Base-by-base conservation (phyloP, 2,329 filamentous ascomycete genomes). In the Sclerotinia subarctica region DNA sequence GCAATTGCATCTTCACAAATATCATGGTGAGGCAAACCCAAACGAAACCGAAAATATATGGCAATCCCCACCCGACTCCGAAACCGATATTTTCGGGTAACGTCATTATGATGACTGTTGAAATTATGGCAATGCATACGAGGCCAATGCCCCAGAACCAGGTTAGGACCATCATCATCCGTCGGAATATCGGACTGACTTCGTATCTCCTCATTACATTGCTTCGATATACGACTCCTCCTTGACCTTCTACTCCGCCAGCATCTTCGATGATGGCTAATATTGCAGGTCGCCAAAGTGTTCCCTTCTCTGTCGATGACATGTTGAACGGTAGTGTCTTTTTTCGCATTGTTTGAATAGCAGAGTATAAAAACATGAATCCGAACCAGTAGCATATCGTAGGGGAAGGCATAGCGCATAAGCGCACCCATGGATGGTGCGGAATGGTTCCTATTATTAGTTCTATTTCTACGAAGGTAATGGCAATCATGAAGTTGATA, bases 81-180 rank as follows among this genome's bases (percentile, higher is more conserved):
- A 76, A 75, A 21, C 69, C 74, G 57, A 71, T 69, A 53, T 75
- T 68, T 26, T 69, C 68, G 2, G 64, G 66, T 57, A 75, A 59
- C 7, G 66, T 66, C 72, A 75, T 74, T 29, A 76, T 71, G 47
- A 75, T 52, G 11, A 71, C 68, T 13, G 73, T 75, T 11, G 71
- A 64, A 21, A 73, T 67, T 49, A 71, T 73, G n/a, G 73, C 72
- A 49, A 73, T 70, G 21, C 63, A 66, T n/a, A 74, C 57, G 42
- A 75, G 60, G 19, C 71, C 72, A 26, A 73, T 29, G 2, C 73
- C 71, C 81, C 81, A 77, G 62, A 68, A 69, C 73, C 72, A 75
- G 49, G 62, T 73, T 54, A 75, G 17, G 6, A 71, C 53, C 66
- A 74, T 62, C 21, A 75, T 67, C 73, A 75, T 75, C 5, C 70